phyloP scores from a whole-genome alignment of 768 basidiomycete genomes.

The Boletus reticuloceps region DNA sequence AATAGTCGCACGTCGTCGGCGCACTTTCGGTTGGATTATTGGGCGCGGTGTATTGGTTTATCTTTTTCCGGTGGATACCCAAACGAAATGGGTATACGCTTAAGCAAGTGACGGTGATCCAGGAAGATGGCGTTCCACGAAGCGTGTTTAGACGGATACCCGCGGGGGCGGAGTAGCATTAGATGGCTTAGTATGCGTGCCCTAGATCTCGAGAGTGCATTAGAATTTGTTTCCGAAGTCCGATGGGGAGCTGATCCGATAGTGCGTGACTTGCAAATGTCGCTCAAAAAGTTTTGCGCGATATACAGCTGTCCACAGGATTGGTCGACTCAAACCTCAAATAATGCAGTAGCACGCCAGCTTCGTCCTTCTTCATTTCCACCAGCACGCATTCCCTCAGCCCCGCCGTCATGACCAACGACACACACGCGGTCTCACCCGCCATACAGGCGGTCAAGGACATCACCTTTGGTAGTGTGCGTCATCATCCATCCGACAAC shows the following conservation, averaged over 20 bases:
- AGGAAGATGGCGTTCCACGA: conserved; percentile 58
- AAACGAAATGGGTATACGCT: conserved; percentile 46
- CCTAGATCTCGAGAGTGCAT: too few species aligned
- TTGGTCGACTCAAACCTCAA: conserved; percentile 17
- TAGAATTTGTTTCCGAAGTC: conserved; percentile 1
- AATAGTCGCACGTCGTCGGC: conserved; percentile 49
- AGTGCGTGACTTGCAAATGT: conserved; percentile 12
- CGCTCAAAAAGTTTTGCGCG: conserved; percentile 12
- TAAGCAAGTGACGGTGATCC: conserved; percentile 43
- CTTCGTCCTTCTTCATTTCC: neutral
- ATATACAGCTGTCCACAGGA: conserved; percentile 22
- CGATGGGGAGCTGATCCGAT: conserved; percentile 8
- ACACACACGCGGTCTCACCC: conserved; percentile 14
- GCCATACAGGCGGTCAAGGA: conserved; percentile 39
- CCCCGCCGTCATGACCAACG: conserved; percentile 20
- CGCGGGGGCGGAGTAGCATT: too few species aligned
- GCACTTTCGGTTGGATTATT: conserved; percentile 46
- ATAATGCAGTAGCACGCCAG: conserved; percentile 25
- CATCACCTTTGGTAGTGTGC: conserved; percentile 56
- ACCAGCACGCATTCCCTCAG: neutral
- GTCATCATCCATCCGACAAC: conserved; percentile 20
- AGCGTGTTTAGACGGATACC: conserved; percentile 45
- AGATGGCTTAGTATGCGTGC: too few species aligned
- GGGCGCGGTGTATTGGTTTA: conserved; percentile 57
- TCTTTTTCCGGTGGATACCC: conserved; percentile 51